phyloP scores from a whole-genome alignment of 225 moss, liverwort and hornwort genomes.

The Sphagnum tenellum region DNA sequence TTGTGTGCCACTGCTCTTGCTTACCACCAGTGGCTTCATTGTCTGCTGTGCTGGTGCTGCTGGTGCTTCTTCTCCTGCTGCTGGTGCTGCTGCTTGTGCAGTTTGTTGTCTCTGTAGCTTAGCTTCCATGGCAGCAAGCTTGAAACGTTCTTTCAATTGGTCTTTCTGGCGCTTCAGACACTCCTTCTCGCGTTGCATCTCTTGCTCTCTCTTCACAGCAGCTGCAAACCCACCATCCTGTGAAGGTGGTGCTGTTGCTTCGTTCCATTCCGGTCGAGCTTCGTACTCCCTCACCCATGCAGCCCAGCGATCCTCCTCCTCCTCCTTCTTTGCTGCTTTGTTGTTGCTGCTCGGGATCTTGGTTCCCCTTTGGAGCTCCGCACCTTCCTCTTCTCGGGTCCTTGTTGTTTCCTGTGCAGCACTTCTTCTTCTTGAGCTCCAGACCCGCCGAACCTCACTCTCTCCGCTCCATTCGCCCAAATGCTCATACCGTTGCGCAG shows the following conservation, averaged over 20 bases:
- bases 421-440: slow-evolving; percentile 2
- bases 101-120: background rate
- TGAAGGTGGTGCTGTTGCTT: slow-evolving; percentile 9
- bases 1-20: slow-evolving; percentile 2
- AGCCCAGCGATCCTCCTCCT: slow-evolving; percentile 40
- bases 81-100: background rate
- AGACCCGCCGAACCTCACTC: slow-evolving; percentile 15
- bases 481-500: slow-evolving; percentile 15
- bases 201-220: too few species aligned
- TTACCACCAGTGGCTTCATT: slow-evolving; percentile 2
- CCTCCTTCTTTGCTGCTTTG: slow-evolving; percentile 6
- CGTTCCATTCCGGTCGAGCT: slow-evolving; percentile 48
- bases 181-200: too few species aligned
- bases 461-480: slow-evolving; percentile 25
- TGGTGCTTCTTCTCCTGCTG: background rate
- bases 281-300: slow-evolving; percentile 52
- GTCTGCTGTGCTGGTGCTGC: slow-evolving; percentile 4
- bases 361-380: background rate
- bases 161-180: slow-evolving; percentile 12
- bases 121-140: slow-evolving; percentile 4
- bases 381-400: slow-evolving; percentile 8
- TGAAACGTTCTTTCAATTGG: slow-evolving; percentile 8
- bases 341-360: slow-evolving; percentile 2
- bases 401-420: slow-evolving; percentile 8
- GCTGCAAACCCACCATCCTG: too few species aligned